Percentiles rank a stretch among this genome's conserved stretches.
Evolutionary conservation across 2,329 filamentous ascomycete genomes (phyloP).

Genomic region (Chlorencoelia australis): DNA sequence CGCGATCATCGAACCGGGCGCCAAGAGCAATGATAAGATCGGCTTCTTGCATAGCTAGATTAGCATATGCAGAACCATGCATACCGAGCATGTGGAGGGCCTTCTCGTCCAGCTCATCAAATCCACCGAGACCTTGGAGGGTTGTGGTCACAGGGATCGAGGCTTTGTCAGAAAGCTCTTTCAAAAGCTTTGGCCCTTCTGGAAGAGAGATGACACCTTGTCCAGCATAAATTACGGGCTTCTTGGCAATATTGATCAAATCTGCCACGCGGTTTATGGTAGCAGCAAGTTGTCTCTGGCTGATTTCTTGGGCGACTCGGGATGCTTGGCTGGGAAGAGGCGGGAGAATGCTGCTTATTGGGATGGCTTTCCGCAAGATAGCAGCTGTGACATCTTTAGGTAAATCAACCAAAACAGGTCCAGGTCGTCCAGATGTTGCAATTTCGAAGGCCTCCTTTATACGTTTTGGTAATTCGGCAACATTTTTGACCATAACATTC

Average conservation of each 20-base stretch:
- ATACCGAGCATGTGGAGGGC: constrained; percentile 97
- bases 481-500: constrained; percentile 97
- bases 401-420: constrained; percentile 88
- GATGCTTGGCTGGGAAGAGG: constrained; percentile 79
- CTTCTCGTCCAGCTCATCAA: constrained; percentile 88
- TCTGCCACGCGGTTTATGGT: constrained; percentile 70
- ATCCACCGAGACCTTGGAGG: constrained; percentile 84
- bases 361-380: constrained; percentile 74
- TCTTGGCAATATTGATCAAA: constrained; percentile 81
- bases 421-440: constrained; percentile 84
- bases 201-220: constrained; percentile 76
- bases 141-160: constrained; percentile 94
- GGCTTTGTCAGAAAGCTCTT: constrained; percentile 80
- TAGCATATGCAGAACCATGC: constrained; percentile 95
- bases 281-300: constrained; percentile 58
- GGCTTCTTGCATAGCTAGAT: constrained; percentile 95
- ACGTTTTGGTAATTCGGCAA: constrained; percentile 81
- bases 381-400: constrained; percentile 93
- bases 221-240: constrained; percentile 90
- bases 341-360: constrained; percentile 48
- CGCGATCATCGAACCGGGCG: constrained; percentile 91
- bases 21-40: constrained; percentile 94
- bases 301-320: constrained; percentile 65
- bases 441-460: constrained; percentile 99
- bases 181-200: constrained; percentile 69